Evolutionary conservation across 2,329 filamentous ascomycete genomes (phyloP).

Genomic region (Cladosporium sp.): DNA sequence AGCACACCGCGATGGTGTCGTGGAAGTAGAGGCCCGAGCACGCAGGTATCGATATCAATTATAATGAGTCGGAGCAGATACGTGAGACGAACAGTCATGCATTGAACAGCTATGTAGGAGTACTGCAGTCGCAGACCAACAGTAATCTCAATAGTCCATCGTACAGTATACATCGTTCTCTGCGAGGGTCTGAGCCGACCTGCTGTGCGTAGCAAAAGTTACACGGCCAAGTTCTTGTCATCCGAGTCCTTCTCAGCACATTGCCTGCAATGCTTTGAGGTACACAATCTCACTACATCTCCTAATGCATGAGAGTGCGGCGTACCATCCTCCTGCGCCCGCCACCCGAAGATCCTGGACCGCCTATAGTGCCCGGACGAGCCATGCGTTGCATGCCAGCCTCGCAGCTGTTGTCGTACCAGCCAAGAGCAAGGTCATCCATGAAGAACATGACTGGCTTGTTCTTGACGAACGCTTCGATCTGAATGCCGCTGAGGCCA

Average conservation of each 20-base stretch:
- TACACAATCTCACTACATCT: constrained; percentile 1
- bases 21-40: too few relatives aligned
- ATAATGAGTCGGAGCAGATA: neutral
- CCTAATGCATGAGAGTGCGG: constrained; percentile 11
- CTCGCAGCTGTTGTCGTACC: constrained; percentile 48
- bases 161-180: neutral
- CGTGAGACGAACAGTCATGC: neutral
- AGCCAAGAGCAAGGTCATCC: constrained; percentile 46
- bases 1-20: too few relatives aligned
- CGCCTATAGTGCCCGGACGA: constrained; percentile 1
- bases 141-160: neutral
- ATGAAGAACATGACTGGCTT: constrained; percentile 42
- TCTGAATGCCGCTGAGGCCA: constrained; percentile 45
- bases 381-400: constrained; percentile 37
- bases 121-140: constrained; percentile 1
- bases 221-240: neutral
- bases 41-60: too few relatives aligned
- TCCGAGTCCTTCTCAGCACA: neutral
- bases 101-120: neutral
- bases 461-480: constrained; percentile 41
- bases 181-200: neutral
- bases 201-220: neutral
- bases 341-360: neutral
- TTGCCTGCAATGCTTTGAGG: neutral
- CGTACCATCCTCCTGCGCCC: constrained; percentile 3